Evolutionary conservation across 2,329 filamentous ascomycete species (phyloP).

Genomic region (Phyllosticta citriasiana): DNA sequence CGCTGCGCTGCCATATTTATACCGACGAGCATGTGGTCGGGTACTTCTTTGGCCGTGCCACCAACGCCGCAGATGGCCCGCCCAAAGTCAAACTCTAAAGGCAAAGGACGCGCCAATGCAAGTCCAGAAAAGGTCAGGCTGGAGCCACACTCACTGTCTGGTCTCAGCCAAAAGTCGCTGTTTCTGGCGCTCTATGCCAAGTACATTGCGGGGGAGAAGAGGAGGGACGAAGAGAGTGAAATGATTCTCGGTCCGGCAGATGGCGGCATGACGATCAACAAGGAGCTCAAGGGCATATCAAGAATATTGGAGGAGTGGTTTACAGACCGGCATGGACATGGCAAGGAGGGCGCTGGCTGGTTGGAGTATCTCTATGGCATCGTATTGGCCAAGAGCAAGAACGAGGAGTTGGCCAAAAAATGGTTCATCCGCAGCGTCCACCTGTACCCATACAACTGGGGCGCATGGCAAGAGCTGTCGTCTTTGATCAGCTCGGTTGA

Average conservation of each 20-base stretch:
- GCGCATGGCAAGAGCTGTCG: constrained; percentile 88
- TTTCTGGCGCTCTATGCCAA: constrained; percentile 91
- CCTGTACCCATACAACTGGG: constrained; percentile 91
- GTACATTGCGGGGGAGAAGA: constrained; percentile 87
- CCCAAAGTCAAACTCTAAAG: constrained; percentile 41
- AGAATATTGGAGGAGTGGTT: constrained; percentile 77
- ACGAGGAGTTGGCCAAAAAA: constrained; percentile 71
- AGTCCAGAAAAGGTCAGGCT: constrained; percentile 23
- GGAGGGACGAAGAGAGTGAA: constrained; percentile 91
- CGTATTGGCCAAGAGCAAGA: constrained; percentile 81
- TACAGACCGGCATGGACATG: constrained; percentile 48
- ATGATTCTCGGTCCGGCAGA: constrained; percentile 95
- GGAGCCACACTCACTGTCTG: constrained; percentile 29
- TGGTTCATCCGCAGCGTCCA: constrained; percentile 86
- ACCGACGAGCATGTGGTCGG: constrained; percentile 65
- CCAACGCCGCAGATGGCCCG: constrained; percentile 14
- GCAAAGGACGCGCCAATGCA: constrained; percentile 41
- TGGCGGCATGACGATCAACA: constrained; percentile 72
- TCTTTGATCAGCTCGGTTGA: constrained; percentile 69
- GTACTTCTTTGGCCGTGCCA: constrained; percentile 41
- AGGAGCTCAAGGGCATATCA: constrained; percentile 68
- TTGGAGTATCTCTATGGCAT: constrained; percentile 89
- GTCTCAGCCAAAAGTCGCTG: constrained; percentile 77
- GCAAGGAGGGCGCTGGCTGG: constrained; percentile 69
- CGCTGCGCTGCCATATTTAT: constrained; percentile 84